A percentile compares a stretch with the other conserved stretches of the same genome.
Conservation (phyloP, 495 filamentous ascomycete genomes). For the Xylaria bambusicola region DNA sequence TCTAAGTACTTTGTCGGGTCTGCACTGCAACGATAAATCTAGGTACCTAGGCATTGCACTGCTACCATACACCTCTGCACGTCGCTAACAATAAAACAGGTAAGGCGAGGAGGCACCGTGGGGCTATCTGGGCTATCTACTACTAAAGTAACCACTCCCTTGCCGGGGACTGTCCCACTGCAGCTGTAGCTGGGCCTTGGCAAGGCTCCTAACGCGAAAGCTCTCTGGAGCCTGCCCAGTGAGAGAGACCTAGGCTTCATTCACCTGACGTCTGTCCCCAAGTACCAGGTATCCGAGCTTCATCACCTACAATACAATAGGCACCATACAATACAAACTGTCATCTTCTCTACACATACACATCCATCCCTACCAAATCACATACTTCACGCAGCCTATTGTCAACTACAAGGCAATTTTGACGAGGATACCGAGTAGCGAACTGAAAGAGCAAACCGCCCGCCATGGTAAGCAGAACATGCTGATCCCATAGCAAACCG, state of each 20-base stretch:
- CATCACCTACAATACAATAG: not conserved
- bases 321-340: no score
- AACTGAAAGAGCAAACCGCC: no score
- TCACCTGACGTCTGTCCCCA: not conserved
- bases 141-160: not conserved
- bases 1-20: no score
- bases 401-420: no score
- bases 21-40: no score
- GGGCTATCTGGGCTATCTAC: no score
- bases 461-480: conserved; percentile 50
- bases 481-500: no score
- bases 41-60: no score
- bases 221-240: conserved; percentile 46
- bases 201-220: conserved; percentile 44
- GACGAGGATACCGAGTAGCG: no score
- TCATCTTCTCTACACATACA: not conserved
- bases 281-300: not conserved
- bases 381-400: no score
- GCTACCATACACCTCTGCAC: no score
- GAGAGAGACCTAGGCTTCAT: conserved; percentile 1
- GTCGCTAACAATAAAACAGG: no score
- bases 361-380: not conserved
- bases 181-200: conserved; percentile 26
- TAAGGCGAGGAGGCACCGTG: not conserved
- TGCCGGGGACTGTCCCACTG: conserved; percentile 20